Percentiles rank a stretch among this genome's conserved stretches.
These are phyloP conservation scores for Tylopilus sp. DNA, from an alignment of 1,284 basidiomycete genomes.

Conservation along the genomic window DNA sequence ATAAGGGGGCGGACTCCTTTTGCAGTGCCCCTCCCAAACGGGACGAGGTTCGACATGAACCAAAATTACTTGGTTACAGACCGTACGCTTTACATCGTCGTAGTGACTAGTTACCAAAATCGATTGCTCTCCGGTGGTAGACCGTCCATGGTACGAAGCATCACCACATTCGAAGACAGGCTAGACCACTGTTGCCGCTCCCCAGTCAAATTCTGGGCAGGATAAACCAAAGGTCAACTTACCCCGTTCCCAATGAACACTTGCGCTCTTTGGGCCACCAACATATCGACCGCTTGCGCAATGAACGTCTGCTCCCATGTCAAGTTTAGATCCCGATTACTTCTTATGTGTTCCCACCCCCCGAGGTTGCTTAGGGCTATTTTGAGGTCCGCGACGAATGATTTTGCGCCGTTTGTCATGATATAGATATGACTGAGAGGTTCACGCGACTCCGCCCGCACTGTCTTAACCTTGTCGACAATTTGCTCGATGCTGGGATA, in stretches of 20 bases:
- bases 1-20: constrained; percentile 8
- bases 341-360: constrained; percentile 21
- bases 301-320: constrained; percentile 40
- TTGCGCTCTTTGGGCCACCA: constrained; percentile 40
- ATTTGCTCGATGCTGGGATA: constrained; percentile 39
- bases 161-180: constrained; percentile 48
- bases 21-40: constrained; percentile 14
- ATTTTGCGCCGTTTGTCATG: constrained; percentile 50
- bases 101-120: constrained; percentile 19
- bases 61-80: no score
- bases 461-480: constrained; percentile 30
- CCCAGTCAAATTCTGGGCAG: neutral
- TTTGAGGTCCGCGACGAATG: constrained; percentile 46
- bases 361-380: constrained; percentile 35
- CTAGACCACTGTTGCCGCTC: constrained; percentile 46
- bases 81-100: no score
- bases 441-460: constrained; percentile 24
- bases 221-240: neutral
- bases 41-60: constrained; percentile 5
- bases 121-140: constrained; percentile 26
- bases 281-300: constrained; percentile 43
- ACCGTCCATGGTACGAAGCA: constrained; percentile 40
- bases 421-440: constrained; percentile 41
- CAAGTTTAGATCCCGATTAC: constrained; percentile 36
- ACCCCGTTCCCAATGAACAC: constrained; percentile 45